These are phyloP conservation scores for Cyathus olla DNA, from an alignment of 1,284 basidiomycete species.

Conservation along the genomic window DNA sequence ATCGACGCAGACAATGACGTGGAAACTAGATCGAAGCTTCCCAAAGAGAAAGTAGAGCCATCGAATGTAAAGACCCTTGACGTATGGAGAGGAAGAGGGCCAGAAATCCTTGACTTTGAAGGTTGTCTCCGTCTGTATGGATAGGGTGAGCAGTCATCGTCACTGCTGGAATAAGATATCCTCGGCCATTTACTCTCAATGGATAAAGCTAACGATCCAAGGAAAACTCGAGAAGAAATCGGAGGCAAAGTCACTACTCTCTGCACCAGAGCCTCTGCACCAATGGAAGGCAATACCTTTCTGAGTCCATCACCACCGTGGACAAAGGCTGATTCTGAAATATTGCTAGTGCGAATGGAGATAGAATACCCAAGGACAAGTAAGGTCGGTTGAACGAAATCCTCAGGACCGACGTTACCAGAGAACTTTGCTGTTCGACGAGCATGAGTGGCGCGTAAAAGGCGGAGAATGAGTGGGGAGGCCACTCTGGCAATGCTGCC, in stretches of 20 bases:
- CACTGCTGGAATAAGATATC: background rate
- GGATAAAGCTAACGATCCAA: background rate
- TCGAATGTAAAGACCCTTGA: too few relatives aligned
- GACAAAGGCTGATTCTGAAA: background rate
- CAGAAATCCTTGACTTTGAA: background rate
- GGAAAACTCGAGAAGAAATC: background rate
- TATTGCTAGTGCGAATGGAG: background rate
- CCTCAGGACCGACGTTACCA: background rate
- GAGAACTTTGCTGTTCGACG: background rate
- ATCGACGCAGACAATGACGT: background rate
- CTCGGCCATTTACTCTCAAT: background rate
- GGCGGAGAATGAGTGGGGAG: slow-evolving; percentile 8
- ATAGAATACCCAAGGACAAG: slow-evolving; percentile 8
- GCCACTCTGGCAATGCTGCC: slow-evolving; percentile 6
- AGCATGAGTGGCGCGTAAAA: background rate
- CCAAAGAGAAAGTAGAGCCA: background rate
- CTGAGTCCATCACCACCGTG: background rate
- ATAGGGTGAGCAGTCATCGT: background rate
- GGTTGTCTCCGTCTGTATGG: background rate
- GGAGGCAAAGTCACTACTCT: background rate
- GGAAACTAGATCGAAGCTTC: background rate
- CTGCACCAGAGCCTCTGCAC: too few relatives aligned
- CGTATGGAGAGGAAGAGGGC: too few relatives aligned
- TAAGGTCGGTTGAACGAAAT: slow-evolving; percentile 7
- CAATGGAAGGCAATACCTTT: background rate